These are phyloP conservation scores for Pelargonium cotyledonis DNA, from an alignment of 441 rosid genomes.

Conservation along the genomic window DNA sequence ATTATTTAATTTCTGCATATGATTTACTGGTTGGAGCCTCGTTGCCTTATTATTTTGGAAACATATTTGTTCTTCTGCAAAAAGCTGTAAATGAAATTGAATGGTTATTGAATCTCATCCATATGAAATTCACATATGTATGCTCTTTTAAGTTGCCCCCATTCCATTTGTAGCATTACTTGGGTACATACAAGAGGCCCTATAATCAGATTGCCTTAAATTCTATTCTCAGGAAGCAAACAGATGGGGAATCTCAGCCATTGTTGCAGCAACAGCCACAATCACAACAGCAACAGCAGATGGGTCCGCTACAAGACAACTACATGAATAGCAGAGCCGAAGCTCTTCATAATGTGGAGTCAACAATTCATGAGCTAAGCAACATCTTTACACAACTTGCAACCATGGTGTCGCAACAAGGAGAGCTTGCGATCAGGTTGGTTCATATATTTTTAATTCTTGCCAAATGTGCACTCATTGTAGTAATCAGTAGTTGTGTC, in stretches of 20 bases:
- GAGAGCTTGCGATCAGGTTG: slow-evolving; percentile 90
- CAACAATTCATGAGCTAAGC: slow-evolving; percentile 88
- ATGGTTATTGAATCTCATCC: no score
- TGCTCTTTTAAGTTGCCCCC: no score
- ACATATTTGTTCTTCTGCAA: neutral
- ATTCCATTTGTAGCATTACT: neutral
- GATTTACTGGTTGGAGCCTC: neutral
- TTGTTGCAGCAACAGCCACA: slow-evolving; percentile 49
- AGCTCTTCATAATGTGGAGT: slow-evolving; percentile 85
- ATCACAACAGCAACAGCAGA: slow-evolving; percentile 55
- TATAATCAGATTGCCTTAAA: neutral
- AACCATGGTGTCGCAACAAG: slow-evolving; percentile 91
- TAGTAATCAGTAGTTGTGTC: no score
- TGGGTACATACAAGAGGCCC: neutral
- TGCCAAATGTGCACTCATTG: no score
- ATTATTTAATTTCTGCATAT: neutral
- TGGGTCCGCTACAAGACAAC: slow-evolving; percentile 83
- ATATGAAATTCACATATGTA: no score
- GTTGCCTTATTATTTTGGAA: neutral
- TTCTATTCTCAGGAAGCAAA: slow-evolving; percentile 43
- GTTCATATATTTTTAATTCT: slow-evolving; percentile 7
- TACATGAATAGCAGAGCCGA: slow-evolving; percentile 95
- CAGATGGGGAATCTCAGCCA: slow-evolving; percentile 65
- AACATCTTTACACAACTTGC: slow-evolving; percentile 80
- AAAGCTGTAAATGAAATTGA: no score